Evolutionary conservation across 192 early-diverging fungal species (phyloP).

Genomic region (Chytriomyces hyalinus): DNA sequence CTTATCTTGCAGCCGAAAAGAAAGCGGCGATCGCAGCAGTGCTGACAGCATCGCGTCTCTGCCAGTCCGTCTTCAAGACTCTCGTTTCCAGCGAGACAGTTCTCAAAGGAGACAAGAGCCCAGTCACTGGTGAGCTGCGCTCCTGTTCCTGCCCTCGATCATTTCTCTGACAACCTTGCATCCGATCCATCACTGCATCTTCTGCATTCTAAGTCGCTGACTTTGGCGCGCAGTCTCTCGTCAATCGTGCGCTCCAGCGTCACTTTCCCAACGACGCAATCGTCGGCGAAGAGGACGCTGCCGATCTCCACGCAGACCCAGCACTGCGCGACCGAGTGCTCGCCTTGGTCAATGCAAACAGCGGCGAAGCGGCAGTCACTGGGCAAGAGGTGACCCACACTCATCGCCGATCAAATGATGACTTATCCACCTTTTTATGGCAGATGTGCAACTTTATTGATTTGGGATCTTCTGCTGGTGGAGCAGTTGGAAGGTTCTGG

Average conservation of each 20-base stretch:
- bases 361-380: slow-evolving; percentile 60
- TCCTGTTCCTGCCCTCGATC: not conserved
- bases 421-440: not conserved
- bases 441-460: slow-evolving; percentile 90
- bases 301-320: slow-evolving; percentile 77
- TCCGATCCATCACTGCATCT: not conserved
- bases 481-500: slow-evolving; percentile 74
- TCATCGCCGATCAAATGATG: not conserved
- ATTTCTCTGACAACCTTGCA: not conserved
- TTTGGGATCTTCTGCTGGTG: slow-evolving; percentile 82
- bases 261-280: slow-evolving; percentile 88
- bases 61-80: slow-evolving; percentile 84
- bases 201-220: slow-evolving; percentile 75
- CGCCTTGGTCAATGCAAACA: slow-evolving; percentile 71
- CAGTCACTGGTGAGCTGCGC: slow-evolving; percentile 76
- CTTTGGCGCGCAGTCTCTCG: slow-evolving; percentile 93
- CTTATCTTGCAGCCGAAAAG: slow-evolving; percentile 17
- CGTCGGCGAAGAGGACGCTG: slow-evolving; percentile 94
- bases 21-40: slow-evolving; percentile 88
- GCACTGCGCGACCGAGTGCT: slow-evolving; percentile 80
- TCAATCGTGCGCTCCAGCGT: slow-evolving; percentile 78
- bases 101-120: slow-evolving; percentile 93
- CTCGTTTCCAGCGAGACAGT: slow-evolving; percentile 83
- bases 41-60: slow-evolving; percentile 82
- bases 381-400: slow-evolving; percentile 65